Base-by-base conservation (phyloP, 1,284 basidiomycete genomes). In the Ceratobasidium sp. region DNA sequence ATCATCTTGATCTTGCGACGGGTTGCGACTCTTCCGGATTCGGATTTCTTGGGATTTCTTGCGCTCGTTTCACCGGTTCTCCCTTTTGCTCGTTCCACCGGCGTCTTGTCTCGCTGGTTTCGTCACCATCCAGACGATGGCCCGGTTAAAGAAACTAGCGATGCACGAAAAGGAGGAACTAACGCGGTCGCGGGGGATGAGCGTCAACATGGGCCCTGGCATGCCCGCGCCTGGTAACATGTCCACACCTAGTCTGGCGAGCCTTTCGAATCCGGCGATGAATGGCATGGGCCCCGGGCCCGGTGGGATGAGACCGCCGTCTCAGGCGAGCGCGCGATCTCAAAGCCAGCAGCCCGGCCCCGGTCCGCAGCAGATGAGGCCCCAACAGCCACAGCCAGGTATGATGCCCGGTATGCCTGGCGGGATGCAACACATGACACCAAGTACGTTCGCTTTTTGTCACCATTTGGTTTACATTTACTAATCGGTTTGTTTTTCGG, bases 111-210 rank as follows among this genome's bases (percentile, higher is more conserved):
- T 49, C 5, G 1, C 46, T 2, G n/a, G n/a, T n/a, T n/a, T 15
- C 10, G 1, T 39, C 44, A 12, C 39, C 18, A 3, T 18, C 23
- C 61, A 75, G 72, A 66, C 72, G 18, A 75, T 75, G 72, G 60
- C 72, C 13, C 72, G 72, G 26, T 60, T 75, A 53, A 51, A 55
- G 33, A 75, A 75, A 39, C 60, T 75, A 1, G 72, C 72, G 13
- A 66, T 66, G 61, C 72, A 75, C 72, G 72, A 75, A 75, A 75
- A 75, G 61, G 72, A 75, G 10, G 72, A 75, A 39, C 18, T 53
- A 61, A 66, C 60, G 23, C 60, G 72, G 44, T 5, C 72, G 55
- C 72, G 72, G 51, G 60, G 42, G 44, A 75, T 75, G 72, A 66
- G 49, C n/a, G 61, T 72, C 55, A 51, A 44, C 61, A 63, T 60